A percentile compares a stretch with the other conserved stretches of the same genome.
Evolutionary conservation across 305 asterid genomes (phyloP).

Genomic region (Fraxinus sp.): DNA sequence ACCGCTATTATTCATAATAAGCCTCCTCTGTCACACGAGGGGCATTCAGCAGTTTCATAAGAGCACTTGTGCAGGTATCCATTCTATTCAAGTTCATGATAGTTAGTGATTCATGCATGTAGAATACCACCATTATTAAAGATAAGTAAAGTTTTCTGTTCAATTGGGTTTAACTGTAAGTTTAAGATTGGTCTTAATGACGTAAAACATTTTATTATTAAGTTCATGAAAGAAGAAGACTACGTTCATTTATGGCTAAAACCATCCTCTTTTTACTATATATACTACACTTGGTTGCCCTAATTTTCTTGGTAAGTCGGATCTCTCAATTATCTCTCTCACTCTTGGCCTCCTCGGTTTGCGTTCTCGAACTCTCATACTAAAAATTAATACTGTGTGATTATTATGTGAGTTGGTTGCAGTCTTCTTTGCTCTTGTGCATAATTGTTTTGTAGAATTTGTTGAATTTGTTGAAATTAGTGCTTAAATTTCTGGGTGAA

Average conservation of each 20-base stretch:
- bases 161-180: not conserved
- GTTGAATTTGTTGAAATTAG: too few relatives aligned
- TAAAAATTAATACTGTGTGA: not conserved
- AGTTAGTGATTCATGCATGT: not conserved
- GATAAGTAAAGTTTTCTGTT: not conserved
- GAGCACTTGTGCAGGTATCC: not conserved
- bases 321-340: not conserved
- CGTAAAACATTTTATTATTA: not conserved
- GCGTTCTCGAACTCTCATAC: not conserved
- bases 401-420: not conserved
- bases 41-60: not conserved
- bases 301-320: not conserved
- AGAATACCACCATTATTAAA: not conserved
- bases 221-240: not conserved
- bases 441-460: not conserved
- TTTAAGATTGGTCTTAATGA: not conserved
- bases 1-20: not conserved
- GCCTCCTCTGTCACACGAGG: not conserved
- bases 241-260: not conserved
- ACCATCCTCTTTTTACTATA: not conserved
- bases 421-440: not conserved
- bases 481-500: too few relatives aligned
- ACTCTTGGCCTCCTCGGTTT: not conserved
- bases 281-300: not conserved
- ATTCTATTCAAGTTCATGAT: not conserved